Conservation (phyloP, 768 basidiomycete genomes). For the Xerocomellus amylosporus region DNA sequence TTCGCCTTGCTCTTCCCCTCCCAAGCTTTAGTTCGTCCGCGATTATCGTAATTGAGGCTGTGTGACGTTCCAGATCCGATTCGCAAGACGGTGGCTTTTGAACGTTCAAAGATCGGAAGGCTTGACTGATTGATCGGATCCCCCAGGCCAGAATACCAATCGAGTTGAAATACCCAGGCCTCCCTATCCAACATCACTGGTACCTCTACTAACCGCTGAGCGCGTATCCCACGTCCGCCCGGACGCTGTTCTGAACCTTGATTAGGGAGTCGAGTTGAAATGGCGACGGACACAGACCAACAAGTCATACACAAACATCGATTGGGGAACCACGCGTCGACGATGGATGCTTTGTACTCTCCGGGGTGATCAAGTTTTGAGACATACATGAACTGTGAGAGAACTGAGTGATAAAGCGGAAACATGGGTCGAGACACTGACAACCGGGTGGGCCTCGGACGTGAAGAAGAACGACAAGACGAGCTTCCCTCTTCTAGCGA, state of each 20-base stretch:
- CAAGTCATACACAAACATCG: no score
- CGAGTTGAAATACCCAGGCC: neutral
- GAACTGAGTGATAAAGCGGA: conserved; percentile 2
- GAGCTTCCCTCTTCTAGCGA: conserved; percentile 49
- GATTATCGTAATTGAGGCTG: no score
- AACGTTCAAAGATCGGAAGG: no score
- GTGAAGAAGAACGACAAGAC: conserved; percentile 44
- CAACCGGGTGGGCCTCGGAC: conserved; percentile 42
- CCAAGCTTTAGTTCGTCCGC: no score
- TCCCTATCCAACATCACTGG: no score
- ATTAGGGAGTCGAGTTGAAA: no score
- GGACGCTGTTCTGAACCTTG: conserved; percentile 50
- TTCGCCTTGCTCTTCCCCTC: no score
- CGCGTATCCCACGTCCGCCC: conserved; percentile 61
- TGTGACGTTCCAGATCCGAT: no score
- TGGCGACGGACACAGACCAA: no score
- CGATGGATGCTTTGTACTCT: conserved; percentile 55
- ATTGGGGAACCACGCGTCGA: conserved; percentile 60
- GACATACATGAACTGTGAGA: conserved; percentile 59
- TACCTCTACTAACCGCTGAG: conserved; percentile 31
- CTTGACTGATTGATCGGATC: neutral
- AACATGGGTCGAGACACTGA: conserved; percentile 33
- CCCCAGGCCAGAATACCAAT: neutral
- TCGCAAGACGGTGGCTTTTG: no score
- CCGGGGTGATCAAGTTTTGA: conserved; percentile 54